Base-by-base conservation (phyloP, 805 yeast species). In the Lipomyces chichibuensis region DNA sequence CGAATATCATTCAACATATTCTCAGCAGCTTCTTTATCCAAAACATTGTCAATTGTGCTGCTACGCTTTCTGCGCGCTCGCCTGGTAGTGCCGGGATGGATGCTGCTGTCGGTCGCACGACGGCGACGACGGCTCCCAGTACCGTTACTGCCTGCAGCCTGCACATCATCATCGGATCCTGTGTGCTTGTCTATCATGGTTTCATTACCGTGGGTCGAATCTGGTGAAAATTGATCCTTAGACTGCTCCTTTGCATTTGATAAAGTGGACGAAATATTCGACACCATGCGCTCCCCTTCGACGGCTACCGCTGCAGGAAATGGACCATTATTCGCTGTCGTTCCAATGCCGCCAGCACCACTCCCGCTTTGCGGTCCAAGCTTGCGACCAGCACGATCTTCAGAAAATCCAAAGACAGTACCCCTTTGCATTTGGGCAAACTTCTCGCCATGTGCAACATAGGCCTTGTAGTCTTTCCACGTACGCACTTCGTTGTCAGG, bases 401-500 rank as follows among this genome's bases (percentile, higher is more conserved):
- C 33, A 13, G 32, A 52, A n/a, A n/a, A 4, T 20, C 17, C 37
- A 7, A 60, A n/a, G 33, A 55, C n/a, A 13, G 43, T 25, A 54
- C n/a, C 58, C 57, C 46, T 27, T 62, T 43, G 71, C 64, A 23
- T 53, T 25, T 55, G 60, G 14, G 78, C 74, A 69, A 80, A 80
- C 23, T 75, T 70, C 63, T 77, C 77, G 20, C 74, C 75, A 65
- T 75, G 77, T 1, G 75, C 72, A 35, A 43, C 43, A 51, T 64
- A 69, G 8, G 53, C 64, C 76, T 91, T 93, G 77, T 92, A 95
- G 65, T 92, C 97, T 65, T 84, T 84, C 99, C 99, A 95, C 0
- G 92, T 84, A 29, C 83, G 83, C n/a, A 94, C 98, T 6, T 86
- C 82, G 76, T 94, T 92, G 77, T 95, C 99, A 0, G 99, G 99